Conservation (phyloP, 208 protist genomes). For the Naegleria fowleri region DNA sequence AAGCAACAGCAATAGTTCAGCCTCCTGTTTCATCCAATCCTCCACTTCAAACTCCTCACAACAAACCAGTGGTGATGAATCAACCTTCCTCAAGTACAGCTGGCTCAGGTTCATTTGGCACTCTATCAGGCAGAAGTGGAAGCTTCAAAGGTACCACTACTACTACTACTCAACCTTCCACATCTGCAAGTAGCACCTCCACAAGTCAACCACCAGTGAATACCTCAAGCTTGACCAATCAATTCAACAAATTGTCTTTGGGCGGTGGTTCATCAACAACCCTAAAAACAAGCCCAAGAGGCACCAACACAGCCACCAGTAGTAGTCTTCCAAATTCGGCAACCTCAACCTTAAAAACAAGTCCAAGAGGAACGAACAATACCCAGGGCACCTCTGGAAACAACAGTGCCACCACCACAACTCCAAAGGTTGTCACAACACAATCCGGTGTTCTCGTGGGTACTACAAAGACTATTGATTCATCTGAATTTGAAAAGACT, state of each 20-base stretch:
- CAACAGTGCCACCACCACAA: not conserved
- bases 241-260: not conserved
- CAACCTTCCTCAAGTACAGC: not conserved
- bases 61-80: too few relatives aligned
- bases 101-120: not conserved
- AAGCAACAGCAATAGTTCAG: not conserved
- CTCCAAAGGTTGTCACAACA: not conserved
- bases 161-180: too few relatives aligned
- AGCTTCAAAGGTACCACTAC: not conserved
- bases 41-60: not conserved
- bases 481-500: not conserved
- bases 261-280: not conserved
- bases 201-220: not conserved
- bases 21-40: not conserved
- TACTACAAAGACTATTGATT: not conserved
- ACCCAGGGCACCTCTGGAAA: too few relatives aligned
- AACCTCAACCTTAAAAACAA: too few relatives aligned
- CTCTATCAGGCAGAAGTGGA: too few relatives aligned
- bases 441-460: not conserved
- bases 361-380: too few relatives aligned
- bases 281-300: not conserved
- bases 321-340: not conserved
- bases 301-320: not conserved
- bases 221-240: not conserved
- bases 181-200: not conserved